Evolutionary conservation across 805 yeast species (phyloP).

Genomic region (Barnettozyma sucrosica): DNA sequence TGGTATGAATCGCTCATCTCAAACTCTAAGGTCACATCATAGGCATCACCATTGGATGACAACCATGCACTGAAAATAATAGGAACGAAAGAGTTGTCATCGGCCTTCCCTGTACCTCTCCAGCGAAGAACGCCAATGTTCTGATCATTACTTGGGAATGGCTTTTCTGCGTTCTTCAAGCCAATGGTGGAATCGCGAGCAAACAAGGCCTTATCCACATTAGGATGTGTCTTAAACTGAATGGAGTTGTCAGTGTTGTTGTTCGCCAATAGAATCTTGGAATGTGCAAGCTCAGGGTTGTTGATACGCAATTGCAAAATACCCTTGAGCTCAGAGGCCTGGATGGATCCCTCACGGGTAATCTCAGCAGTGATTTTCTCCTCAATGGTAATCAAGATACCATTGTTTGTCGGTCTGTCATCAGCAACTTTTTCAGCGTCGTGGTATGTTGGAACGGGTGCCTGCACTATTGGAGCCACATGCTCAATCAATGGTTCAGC

Average conservation of each 20-base stretch:
- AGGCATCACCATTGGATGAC: conserved; percentile 50
- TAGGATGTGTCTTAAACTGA: conserved; percentile 92
- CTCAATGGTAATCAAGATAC: conserved; percentile 69
- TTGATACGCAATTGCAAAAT: conserved; percentile 84
- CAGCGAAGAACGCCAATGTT: conserved; percentile 89
- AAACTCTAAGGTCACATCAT: conserved; percentile 82
- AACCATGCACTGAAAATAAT: conserved; percentile 83
- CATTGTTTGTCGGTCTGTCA: conserved; percentile 48
- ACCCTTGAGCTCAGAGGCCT: conserved; percentile 78
- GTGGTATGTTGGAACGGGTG: conserved; percentile 7
- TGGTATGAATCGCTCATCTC: conserved; percentile 52
- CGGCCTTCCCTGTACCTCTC: conserved; percentile 67
- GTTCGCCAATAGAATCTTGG: conserved; percentile 54
- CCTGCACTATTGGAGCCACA: conserved; percentile 15
- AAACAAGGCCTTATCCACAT: conserved; percentile 78
- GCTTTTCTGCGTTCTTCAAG: conserved; percentile 68
- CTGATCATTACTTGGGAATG: conserved; percentile 90
- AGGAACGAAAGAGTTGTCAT: conserved; percentile 53
- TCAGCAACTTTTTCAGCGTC: conserved; percentile 18
- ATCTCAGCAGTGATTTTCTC: conserved; percentile 77
- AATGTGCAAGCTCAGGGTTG: conserved; percentile 61
- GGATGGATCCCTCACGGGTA: conserved; percentile 74
- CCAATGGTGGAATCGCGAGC: conserved; percentile 52
- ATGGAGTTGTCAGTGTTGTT: conserved; percentile 42
- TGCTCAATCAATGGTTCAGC: conserved; percentile 28